These are phyloP conservation scores for Phytophthora aleatoria DNA, from an alignment of 352 stramenopile species.

Conservation along the genomic window DNA sequence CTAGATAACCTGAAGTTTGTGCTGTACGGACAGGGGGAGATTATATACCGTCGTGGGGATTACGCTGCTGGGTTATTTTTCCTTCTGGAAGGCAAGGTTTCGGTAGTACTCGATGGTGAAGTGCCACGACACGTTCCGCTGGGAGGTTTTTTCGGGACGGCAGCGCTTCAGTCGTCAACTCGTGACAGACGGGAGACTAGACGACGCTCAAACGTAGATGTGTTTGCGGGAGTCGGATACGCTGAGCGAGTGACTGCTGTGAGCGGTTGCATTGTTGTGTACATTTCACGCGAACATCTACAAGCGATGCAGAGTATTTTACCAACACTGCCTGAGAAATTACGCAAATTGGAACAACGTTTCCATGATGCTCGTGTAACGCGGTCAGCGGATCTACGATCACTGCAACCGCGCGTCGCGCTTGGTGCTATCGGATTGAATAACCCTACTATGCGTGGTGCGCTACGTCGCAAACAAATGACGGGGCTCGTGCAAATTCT, in stretches of 20 bases:
- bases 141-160: slow-evolving; percentile 55
- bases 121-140: slow-evolving; percentile 38
- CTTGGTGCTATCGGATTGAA: slow-evolving; percentile 25
- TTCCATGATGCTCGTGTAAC: slow-evolving; percentile 36
- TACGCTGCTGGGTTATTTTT: slow-evolving; percentile 59
- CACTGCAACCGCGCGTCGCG: slow-evolving; percentile 21
- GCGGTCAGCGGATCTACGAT: slow-evolving; percentile 38
- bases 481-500: slow-evolving; percentile 20
- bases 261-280: slow-evolving; percentile 63
- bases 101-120: slow-evolving; percentile 28
- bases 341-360: slow-evolving; percentile 39
- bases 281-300: slow-evolving; percentile 50
- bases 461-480: slow-evolving; percentile 25
- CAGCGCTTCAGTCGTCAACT: slow-evolving; percentile 31
- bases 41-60: slow-evolving; percentile 61
- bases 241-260: slow-evolving; percentile 47
- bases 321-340: slow-evolving; percentile 31
- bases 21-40: slow-evolving; percentile 62
- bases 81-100: slow-evolving; percentile 53
- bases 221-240: slow-evolving; percentile 30
- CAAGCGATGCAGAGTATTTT: slow-evolving; percentile 40
- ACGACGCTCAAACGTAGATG: slow-evolving; percentile 12
- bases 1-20: slow-evolving; percentile 64
- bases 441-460: slow-evolving; percentile 27
- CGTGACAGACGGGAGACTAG: slow-evolving; percentile 11